Conservation (phyloP, 768 basidiomycete species). For the Roridomyces roridus region DNA sequence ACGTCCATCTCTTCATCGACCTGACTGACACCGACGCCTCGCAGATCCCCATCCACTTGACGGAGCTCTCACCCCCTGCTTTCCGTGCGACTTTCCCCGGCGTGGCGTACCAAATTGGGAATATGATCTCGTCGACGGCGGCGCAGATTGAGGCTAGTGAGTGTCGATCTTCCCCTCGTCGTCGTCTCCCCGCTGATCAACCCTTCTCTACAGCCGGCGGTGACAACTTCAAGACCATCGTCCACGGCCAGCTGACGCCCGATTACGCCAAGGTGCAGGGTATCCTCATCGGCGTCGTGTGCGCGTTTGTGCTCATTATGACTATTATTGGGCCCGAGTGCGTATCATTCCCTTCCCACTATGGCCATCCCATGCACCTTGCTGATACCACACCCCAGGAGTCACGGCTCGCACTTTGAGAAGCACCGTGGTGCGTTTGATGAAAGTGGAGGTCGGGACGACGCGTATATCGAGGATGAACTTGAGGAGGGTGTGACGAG, state of each 20-base stretch:
- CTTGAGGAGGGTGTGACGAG: conserved; percentile 2
- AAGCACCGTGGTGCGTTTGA: conserved; percentile 81
- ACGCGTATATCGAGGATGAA: conserved; percentile 39
- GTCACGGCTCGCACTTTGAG: conserved; percentile 86
- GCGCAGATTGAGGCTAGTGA: conserved; percentile 65
- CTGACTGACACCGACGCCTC: too few species aligned
- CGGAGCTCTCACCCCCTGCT: conserved; percentile 72
- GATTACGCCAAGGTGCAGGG: conserved; percentile 86
- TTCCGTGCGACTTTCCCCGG: conserved; percentile 77
- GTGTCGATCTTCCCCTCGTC: too few species aligned
- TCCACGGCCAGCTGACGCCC: conserved; percentile 56
- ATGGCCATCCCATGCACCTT: background rate
- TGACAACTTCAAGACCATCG: conserved; percentile 56
- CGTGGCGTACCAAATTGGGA: conserved; percentile 65
- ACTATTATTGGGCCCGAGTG: conserved; percentile 81
- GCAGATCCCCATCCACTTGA: conserved; percentile 66
- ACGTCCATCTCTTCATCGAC: too few species aligned
- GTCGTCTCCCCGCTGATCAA: too few species aligned
- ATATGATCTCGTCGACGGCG: conserved; percentile 67
- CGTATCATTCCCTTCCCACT: conserved; percentile 34
- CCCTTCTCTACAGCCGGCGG: conserved; percentile 66
- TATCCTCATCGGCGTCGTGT: conserved; percentile 87
- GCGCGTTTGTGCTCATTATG: conserved; percentile 77
- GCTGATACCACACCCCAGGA: conserved; percentile 40
- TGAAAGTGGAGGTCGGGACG: conserved; percentile 66